Percentiles rank a stretch among this genome's conserved stretches.
These are phyloP conservation scores for Jamesozyma gamospora DNA, from an alignment of 805 yeast genomes.

Conservation along the genomic window DNA sequence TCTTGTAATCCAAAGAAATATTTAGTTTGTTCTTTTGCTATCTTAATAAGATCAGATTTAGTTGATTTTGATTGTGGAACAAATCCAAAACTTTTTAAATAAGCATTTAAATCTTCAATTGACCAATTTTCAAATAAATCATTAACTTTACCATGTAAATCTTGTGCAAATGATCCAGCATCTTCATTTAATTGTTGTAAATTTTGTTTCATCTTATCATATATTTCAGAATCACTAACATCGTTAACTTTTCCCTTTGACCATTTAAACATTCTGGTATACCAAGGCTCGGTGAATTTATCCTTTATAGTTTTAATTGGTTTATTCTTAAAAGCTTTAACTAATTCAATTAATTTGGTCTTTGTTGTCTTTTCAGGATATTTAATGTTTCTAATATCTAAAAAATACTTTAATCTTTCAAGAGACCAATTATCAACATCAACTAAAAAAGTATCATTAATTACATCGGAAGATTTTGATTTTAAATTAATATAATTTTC, in stretches of 20 bases:
- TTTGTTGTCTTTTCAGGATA: constrained; percentile 34
- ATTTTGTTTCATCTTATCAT: constrained; percentile 3
- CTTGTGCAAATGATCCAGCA: constrained; percentile 8
- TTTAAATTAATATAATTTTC: constrained; percentile 11
- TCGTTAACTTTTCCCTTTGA: constrained; percentile 11
- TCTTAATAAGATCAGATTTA: constrained; percentile 29
- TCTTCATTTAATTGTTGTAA: constrained; percentile 7
- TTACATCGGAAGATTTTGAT: constrained; percentile 27
- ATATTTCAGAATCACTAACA: constrained; percentile 6
- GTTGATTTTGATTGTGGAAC: constrained; percentile 8
- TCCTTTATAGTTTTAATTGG: constrained; percentile 15
- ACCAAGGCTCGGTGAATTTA: neutral
- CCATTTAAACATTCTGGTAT: constrained; percentile 29
- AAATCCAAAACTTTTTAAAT: constrained; percentile 36
- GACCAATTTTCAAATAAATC: constrained; percentile 34
- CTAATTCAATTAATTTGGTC: constrained; percentile 32
- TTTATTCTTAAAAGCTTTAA: constrained; percentile 24
- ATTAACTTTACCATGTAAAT: constrained; percentile 13
- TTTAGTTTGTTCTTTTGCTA: constrained; percentile 35
- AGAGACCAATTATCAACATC: constrained; percentile 41
- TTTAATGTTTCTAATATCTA: constrained; percentile 33
- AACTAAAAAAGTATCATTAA: constrained; percentile 38
- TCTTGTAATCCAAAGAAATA: constrained; percentile 29
- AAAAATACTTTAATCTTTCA: constrained; percentile 34
- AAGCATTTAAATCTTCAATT: constrained; percentile 33